Evolutionary conservation across 2,329 filamentous ascomycete species (phyloP), one percentile per base, ranked within the genome.

Genomic region (Colletotrichum australisinense): DNA sequence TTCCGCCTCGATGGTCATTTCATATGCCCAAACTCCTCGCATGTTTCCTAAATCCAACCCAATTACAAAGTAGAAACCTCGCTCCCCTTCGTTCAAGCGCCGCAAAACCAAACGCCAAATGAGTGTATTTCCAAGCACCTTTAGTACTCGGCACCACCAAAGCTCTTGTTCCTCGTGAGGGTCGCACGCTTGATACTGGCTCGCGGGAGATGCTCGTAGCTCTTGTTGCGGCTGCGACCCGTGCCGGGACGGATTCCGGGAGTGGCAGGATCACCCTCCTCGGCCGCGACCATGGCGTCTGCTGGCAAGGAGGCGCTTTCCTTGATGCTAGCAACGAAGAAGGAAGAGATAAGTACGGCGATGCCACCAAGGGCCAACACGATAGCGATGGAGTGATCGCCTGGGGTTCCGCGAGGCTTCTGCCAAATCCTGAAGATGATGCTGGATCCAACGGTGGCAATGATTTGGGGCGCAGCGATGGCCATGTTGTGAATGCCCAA

Each of bases 401-500:
- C 95, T 0, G 94, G 93, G 5, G 89, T 90, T 5, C 95, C 95
- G 75, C 96, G 89, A 0, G 94, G 95, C 82, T 97, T 98, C 84
- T 98, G 95, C 78, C 96, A 89, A 53, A 93, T 85, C 79, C 91
- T 92, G 85, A 98, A 98, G 75, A 98, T 93, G 73, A 93, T 86
- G 79, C 93, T 95, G 73, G 94, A 96, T 28, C 93, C 91, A 32
- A 98, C 84, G 6, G 95, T 98, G 12, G 96, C 95, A 67, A 98
- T 88, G 74, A 98, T 95, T 81, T 98, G 96, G 1, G 96, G 96
- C 5, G 95, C 92, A 1, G 95, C 95, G 77, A 98, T 94, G 19
- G 95, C 93, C 84, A 98, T 96, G 82, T 98, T 98, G 86, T 98
- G 96, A 67, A 98, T 95, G 9, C 96, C 96, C 2, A 98, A 88